Conservation (phyloP, 1,284 basidiomycete species). For the Peniophora sp. region DNA sequence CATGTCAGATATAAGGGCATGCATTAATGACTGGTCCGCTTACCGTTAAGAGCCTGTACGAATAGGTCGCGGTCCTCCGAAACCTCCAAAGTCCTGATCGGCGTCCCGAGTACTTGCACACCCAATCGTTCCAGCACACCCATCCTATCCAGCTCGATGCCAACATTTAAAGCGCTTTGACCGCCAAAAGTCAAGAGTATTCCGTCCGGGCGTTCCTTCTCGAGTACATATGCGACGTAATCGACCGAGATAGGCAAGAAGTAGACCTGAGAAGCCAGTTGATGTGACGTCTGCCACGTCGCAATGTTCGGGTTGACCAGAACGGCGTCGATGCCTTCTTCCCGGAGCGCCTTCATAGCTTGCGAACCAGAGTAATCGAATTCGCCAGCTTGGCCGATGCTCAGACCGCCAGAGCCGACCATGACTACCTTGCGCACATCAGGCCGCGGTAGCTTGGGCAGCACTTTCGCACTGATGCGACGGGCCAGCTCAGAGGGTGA, state of each 20-base stretch:
- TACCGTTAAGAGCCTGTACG: conserved; percentile 93
- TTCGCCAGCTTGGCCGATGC: conserved; percentile 98
- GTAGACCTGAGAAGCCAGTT: conserved; percentile 95
- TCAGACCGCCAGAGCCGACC: conserved; percentile 93
- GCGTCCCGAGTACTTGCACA: conserved; percentile 92
- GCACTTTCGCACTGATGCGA: conserved; percentile 84
- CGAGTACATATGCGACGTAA: conserved; percentile 97
- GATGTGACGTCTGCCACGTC: conserved; percentile 95
- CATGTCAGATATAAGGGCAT: conserved; percentile 4
- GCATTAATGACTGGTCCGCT: conserved; percentile 9
- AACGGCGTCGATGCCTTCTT: conserved; percentile 92
- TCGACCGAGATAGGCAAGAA: conserved; percentile 96
- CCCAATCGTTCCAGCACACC: conserved; percentile 93
- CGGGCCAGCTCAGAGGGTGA: conserved; percentile 90
- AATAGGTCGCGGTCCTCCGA: conserved; percentile 98
- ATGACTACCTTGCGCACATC: conserved; percentile 96
- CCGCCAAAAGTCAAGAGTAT: conserved; percentile 98
- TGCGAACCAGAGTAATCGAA: conserved; percentile 99
- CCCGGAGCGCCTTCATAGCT: conserved; percentile 95
- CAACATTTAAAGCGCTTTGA: conserved; percentile 96
- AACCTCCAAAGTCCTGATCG: conserved; percentile 90
- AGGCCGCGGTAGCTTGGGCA: conserved; percentile 79
- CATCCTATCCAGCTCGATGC: conserved; percentile 97
- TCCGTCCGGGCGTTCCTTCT: conserved; percentile 97
- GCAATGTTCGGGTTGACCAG: conserved; percentile 98